A percentile compares a stretch with the other conserved stretches of the same genome.
Conservation (phyloP, 163 green algal genomes). For the Scenedesmus sp. region DNA sequence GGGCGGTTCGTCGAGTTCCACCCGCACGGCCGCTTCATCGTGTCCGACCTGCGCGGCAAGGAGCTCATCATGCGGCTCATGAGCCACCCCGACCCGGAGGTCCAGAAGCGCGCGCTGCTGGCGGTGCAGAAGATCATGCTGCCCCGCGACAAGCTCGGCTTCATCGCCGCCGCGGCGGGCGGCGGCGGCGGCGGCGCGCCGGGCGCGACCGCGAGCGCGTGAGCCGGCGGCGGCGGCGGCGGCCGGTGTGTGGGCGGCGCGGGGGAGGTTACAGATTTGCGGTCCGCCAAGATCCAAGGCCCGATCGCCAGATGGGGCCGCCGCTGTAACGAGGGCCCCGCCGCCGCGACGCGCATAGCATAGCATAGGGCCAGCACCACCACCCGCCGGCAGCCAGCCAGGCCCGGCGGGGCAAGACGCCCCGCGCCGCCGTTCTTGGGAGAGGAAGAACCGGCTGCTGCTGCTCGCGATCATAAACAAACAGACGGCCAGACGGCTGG, state of each 20-base stretch:
- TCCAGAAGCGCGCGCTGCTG: constrained; percentile 94
- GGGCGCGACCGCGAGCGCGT: background rate
- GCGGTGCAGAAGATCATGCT: constrained; percentile 96
- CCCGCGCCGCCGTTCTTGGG: too few relatives aligned
- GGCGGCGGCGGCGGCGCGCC: background rate
- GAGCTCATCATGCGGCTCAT: constrained; percentile 95
- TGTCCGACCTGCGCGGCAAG: constrained; percentile 92
- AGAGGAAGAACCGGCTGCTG: too few relatives aligned
- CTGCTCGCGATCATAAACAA: too few relatives aligned
- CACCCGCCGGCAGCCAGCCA: too few relatives aligned
- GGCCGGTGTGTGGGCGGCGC: background rate
- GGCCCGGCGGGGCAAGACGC: too few relatives aligned
- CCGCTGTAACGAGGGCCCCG: too few relatives aligned
- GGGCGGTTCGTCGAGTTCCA: constrained; percentile 84
- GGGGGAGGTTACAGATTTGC: too few relatives aligned
- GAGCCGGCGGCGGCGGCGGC: background rate
- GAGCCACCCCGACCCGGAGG: constrained; percentile 87
- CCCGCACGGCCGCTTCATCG: constrained; percentile 80
- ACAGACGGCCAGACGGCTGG: too few relatives aligned
- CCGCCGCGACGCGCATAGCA: too few relatives aligned
- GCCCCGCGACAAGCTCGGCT: constrained; percentile 68
- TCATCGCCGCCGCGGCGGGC: constrained; percentile 47
- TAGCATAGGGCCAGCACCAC: too few relatives aligned
- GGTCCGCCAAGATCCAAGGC: too few relatives aligned
- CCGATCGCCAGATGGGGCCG: too few relatives aligned